Evolutionary conservation across 1,284 basidiomycete genomes (phyloP), one percentile per base, ranked within the genome.

Genomic region (Exobasidium cylindrosporum): DNA sequence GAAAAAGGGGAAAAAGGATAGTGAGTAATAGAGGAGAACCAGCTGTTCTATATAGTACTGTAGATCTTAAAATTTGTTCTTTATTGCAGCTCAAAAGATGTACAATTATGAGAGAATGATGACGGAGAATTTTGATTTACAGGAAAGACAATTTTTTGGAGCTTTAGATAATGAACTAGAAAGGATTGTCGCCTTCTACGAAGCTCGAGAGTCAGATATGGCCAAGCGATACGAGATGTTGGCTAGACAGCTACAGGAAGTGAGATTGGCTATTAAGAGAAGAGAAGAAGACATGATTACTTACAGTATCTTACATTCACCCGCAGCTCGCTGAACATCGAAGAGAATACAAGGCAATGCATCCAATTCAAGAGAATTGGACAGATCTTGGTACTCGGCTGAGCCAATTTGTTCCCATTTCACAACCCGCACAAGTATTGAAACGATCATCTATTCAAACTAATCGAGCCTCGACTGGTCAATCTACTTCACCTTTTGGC

Each of bases 151-250:
- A 81, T 82, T 71, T 47, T 77, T 75, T 32, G 50, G 46, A 7
- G 70, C 67, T 0, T 65, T 71, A 57, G 69, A 77, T 40, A 40
- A 60, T 29, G 73, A 73, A 62, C 65, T 76, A 43, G 67, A 69
- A 24, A 65, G 68, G 24, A 72, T 72, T 59, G 60, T 67, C 45
- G 46, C 50, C 1, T 97, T 97, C 79, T 97, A 91, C 76, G 74
- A 85, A 6, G 85, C 85, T 26, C 84, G 88, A 26, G 90, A 91
- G 78, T 82, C 83, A 26, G 90, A 92, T 67, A 87, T 88, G 81
- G 81, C 82, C 24, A 81, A 81, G 29, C 84, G 83, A 62, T 84
- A 86, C 61, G 78, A 80, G 62, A 80, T 83, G 17, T 82, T 95
- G 0, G 84, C 86, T 61, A 83, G 84, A 53, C 93, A 97, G 78